These are phyloP conservation scores for Phialemonium atrogriseum DNA, from an alignment of 2,329 filamentous ascomycete species.

Conservation along the genomic window DNA sequence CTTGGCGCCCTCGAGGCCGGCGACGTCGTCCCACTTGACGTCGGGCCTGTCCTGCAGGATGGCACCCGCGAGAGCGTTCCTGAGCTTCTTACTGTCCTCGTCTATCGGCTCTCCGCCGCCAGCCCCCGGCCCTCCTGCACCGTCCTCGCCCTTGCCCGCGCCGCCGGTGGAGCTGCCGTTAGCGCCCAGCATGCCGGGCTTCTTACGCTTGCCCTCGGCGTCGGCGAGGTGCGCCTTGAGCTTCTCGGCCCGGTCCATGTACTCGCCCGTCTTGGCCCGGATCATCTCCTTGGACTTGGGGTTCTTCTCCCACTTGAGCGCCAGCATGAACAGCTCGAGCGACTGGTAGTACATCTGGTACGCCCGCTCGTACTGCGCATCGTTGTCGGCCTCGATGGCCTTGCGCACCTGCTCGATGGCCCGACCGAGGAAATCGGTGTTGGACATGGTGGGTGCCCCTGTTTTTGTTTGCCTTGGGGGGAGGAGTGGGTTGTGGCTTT, in stretches of 20 bases:
- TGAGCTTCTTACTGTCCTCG: slow-evolving; percentile 90
- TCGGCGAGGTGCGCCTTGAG: slow-evolving; percentile 84
- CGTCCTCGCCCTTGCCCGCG: slow-evolving; percentile 41
- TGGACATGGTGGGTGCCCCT: slow-evolving; percentile 67
- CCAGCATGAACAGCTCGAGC: slow-evolving; percentile 97
- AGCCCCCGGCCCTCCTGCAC: slow-evolving; percentile 51
- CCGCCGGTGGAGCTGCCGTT: slow-evolving; percentile 60
- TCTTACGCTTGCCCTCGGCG: slow-evolving; percentile 61
- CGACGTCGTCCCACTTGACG: slow-evolving; percentile 96
- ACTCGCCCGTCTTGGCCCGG: slow-evolving; percentile 86
- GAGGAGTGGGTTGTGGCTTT: slow-evolving; percentile 1
- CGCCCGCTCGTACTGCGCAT: slow-evolving; percentile 92
- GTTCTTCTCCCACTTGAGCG: slow-evolving; percentile 99
- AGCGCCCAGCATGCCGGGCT: slow-evolving; percentile 61
- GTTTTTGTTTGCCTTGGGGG: slow-evolving; percentile 69
- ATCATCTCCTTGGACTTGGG: slow-evolving; percentile 96
- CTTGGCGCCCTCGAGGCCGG: slow-evolving; percentile 87
- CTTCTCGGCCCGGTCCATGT: slow-evolving; percentile 98
- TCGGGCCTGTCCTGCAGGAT: slow-evolving; percentile 95
- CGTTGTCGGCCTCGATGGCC: slow-evolving; percentile 92
- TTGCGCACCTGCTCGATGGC: slow-evolving; percentile 97
- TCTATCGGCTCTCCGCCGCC: slow-evolving; percentile 62
- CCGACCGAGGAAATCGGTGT: slow-evolving; percentile 92
- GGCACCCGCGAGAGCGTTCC: slow-evolving; percentile 81
- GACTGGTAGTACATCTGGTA: slow-evolving; percentile 94